Evolutionary conservation across 176 grass and related monocot species (phyloP), one percentile per base, ranked within the genome.

Genomic region (Secale cereale): DNA sequence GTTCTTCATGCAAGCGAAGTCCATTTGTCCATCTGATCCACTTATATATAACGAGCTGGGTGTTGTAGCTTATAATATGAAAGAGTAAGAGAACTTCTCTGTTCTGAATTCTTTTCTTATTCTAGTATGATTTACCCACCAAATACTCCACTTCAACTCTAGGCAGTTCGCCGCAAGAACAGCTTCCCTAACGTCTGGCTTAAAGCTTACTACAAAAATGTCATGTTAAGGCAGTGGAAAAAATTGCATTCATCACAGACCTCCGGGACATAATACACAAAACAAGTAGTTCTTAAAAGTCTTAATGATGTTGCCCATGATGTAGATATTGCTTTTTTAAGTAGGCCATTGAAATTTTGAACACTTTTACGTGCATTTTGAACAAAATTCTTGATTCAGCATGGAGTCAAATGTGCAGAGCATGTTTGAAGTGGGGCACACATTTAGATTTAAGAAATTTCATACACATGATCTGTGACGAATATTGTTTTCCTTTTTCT

Each of bases 21-120:
- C 85, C 52, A 94, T 92, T 29, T 95, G 97, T 73, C 86, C 93
- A 86, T 94, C 90, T n/a, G 97, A 98, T 92, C 97, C 97, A 81
- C 93, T 98, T 81, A 91, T 98, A 65, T 92, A 94, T 80, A 95
- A 98, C 37, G 97, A 98, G 79, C 74, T 95, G 77, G 97, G 97
- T 67, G 93, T 95, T 40, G 97, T 98, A 69, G 89, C 93, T 54
- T 98, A 98, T 88, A 90, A 98, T 88, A 92, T 94, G 89, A 94
- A 95, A 81, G 93, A 98, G 93, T 95, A 89, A 95, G 96, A 82
- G 35, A 87, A 78, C 11, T 65, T 65, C 56, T 87, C 66, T 45
- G 48, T 69, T 65, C 29, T 63, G 8, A 85, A 39, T 57, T 27
- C 26, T 48, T 86, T 27, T 77, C 8, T 77, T 77, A 7, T 66